Evolutionary conservation across 2,329 filamentous ascomycete species (phyloP).

Genomic region (Neonectria neomacrospora): DNA sequence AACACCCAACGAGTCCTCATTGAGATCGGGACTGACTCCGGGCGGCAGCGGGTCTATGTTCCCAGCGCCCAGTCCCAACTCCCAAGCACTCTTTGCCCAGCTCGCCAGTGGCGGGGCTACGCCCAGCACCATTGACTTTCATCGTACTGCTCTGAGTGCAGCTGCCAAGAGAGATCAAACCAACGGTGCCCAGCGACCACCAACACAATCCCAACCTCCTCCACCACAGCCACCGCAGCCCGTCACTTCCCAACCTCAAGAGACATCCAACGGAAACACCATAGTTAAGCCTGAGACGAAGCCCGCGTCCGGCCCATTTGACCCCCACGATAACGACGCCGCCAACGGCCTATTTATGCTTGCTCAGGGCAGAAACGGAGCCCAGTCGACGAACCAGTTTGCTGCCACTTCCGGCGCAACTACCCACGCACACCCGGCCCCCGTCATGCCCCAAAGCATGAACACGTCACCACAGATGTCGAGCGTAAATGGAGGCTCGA

Average conservation of each 20-base stretch:
- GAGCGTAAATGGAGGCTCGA: conserved; percentile 59
- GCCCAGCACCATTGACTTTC: conserved; percentile 91
- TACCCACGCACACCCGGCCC: conserved; percentile 61
- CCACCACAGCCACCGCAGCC: conserved; percentile 50
- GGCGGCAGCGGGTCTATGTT: conserved; percentile 98
- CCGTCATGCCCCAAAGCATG: conserved; percentile 48
- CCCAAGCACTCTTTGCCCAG: conserved; percentile 83
- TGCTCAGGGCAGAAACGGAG: conserved; percentile 74
- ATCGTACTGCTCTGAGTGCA: conserved; percentile 88
- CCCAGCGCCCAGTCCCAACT: conserved; percentile 88
- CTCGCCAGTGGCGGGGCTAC: conserved; percentile 85
- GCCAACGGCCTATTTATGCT: conserved; percentile 95
- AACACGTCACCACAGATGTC: conserved; percentile 64
- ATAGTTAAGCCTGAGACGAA: conserved; percentile 61
- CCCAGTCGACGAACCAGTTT: conserved; percentile 62
- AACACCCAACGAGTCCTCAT: conserved; percentile 94
- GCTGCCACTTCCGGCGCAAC: conserved; percentile 57
- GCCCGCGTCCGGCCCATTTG: conserved; percentile 73
- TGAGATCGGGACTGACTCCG: conserved; percentile 90
- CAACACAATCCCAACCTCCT: conserved; percentile 52
- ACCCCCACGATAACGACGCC: conserved; percentile 93
- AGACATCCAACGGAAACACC: conserved; percentile 55
- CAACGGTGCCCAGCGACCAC: conserved; percentile 45
- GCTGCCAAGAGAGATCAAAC: conserved; percentile 70
- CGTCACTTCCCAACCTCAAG: conserved; percentile 66